These are phyloP conservation scores for Mucor velutinosus DNA, from an alignment of 371 early-diverging fungal genomes.

Conservation along the genomic window DNA sequence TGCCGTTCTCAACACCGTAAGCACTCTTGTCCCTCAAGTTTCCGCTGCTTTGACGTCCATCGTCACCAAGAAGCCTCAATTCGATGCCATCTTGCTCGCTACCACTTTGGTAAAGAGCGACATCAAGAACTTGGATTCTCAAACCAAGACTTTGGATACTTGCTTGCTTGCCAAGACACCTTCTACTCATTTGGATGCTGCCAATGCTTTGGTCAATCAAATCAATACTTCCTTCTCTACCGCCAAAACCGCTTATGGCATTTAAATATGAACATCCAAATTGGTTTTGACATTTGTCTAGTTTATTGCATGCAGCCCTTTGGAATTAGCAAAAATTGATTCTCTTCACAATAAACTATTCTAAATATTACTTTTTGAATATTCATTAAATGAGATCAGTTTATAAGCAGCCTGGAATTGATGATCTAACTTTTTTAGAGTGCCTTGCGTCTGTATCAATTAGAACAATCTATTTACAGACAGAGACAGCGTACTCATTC, in stretches of 20 bases:
- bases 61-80: constrained; percentile 18
- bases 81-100: constrained; percentile 14
- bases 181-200: constrained; percentile 5
- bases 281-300: not conserved
- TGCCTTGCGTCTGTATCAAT: no score
- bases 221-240: constrained; percentile 19
- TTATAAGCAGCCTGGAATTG: no score
- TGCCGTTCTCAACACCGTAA: constrained; percentile 15
- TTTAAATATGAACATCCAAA: constrained; percentile 3
- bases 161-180: constrained; percentile 24
- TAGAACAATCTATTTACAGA: no score
- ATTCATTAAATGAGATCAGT: no score
- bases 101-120: constrained; percentile 18
- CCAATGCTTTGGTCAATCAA: constrained; percentile 10
- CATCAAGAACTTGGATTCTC: constrained; percentile 13
- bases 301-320: not conserved
- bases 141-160: constrained; percentile 14
- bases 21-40: constrained; percentile 11
- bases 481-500: no score
- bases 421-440: no score
- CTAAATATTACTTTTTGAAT: no score
- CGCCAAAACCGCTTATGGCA: constrained; percentile 24
- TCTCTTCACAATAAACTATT: no score
- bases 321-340: not conserved
- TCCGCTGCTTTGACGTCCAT: constrained; percentile 11